Evolutionary conservation across 345 rosid genomes (phyloP).

Genomic region (Gossypium bickii): DNA sequence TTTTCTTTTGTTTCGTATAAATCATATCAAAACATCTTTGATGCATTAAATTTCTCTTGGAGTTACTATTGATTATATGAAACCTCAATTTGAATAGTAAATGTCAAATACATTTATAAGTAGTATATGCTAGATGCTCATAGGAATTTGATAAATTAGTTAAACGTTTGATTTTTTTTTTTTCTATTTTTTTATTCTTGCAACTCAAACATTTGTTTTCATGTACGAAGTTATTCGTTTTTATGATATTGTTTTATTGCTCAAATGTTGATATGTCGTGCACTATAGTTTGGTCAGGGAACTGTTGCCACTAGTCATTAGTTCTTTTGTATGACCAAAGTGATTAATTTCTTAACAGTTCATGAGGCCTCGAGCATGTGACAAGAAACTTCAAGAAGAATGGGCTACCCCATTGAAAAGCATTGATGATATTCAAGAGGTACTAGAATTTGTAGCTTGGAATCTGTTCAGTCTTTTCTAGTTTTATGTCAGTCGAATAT

Average conservation of each 20-base stretch:
- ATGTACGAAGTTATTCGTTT: not conserved
- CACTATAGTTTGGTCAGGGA: not conserved
- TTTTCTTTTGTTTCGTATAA: not conserved
- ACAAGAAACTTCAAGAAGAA: constrained; percentile 86
- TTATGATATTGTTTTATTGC: not conserved
- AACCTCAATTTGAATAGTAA: constrained; percentile 2
- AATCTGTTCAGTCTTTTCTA: not conserved
- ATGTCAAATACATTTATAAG: not conserved
- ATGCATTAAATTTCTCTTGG: not conserved
- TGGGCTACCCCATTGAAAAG: constrained; percentile 73
- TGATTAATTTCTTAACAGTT: constrained; percentile 38
- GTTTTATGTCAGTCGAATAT: constrained; percentile 4
- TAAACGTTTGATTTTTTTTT: not conserved
- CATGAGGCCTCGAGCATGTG: constrained; percentile 77
- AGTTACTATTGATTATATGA: not conserved
- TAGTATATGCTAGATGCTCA: not conserved
- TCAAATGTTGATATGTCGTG: not conserved
- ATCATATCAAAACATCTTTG: not conserved
- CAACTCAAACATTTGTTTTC: not conserved
- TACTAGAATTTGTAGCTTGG: constrained; percentile 31
- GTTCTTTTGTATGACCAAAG: constrained; percentile 5
- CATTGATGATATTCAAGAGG: constrained; percentile 78
- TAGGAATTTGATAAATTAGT: not conserved
- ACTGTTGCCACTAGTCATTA: not conserved
- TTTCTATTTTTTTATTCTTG: not conserved